phyloP scores from a whole-genome alignment of 2,329 filamentous ascomycete species.

The Aspergillus latus region DNA sequence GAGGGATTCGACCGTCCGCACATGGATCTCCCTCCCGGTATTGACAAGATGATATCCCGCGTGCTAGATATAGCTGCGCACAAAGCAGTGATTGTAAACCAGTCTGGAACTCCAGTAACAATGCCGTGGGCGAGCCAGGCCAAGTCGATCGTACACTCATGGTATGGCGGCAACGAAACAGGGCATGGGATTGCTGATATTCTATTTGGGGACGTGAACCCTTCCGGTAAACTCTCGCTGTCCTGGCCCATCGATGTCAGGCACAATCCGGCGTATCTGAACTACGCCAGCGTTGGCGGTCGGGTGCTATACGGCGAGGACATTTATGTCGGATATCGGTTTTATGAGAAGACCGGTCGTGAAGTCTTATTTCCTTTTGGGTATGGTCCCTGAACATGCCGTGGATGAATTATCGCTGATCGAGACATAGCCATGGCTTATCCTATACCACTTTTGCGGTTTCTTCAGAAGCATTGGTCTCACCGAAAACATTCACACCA shows the following conservation, averaged over 20 bases:
- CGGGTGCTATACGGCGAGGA: slow-evolving; percentile 74
- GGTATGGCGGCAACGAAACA: slow-evolving; percentile 80
- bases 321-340: slow-evolving; percentile 75
- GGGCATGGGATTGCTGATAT: slow-evolving; percentile 78
- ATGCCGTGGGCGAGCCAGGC: slow-evolving; percentile 47
- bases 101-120: slow-evolving; percentile 67
- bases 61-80: slow-evolving; percentile 65
- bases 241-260: slow-evolving; percentile 66
- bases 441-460: slow-evolving; percentile 66
- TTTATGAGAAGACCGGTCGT: slow-evolving; percentile 67
- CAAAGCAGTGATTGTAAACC: slow-evolving; percentile 66
- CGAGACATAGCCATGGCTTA: slow-evolving; percentile 53
- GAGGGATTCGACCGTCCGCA: slow-evolving; percentile 49
- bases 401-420: neutral
- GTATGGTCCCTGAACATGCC: slow-evolving; percentile 10
- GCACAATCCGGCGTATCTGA: slow-evolving; percentile 72
- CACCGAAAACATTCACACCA: slow-evolving; percentile 35
- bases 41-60: slow-evolving; percentile 58
- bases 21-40: slow-evolving; percentile 55
- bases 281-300: slow-evolving; percentile 68
- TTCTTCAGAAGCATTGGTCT: slow-evolving; percentile 54
- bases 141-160: slow-evolving; percentile 66
- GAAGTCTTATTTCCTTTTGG: slow-evolving; percentile 70
- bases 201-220: slow-evolving; percentile 69
- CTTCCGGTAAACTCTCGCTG: slow-evolving; percentile 70